Percentiles rank a stretch among this genome's conserved stretches.
phyloP scores from a whole-genome alignment of 2,329 filamentous ascomycete species.

The Stachybotrys chartarum region DNA sequence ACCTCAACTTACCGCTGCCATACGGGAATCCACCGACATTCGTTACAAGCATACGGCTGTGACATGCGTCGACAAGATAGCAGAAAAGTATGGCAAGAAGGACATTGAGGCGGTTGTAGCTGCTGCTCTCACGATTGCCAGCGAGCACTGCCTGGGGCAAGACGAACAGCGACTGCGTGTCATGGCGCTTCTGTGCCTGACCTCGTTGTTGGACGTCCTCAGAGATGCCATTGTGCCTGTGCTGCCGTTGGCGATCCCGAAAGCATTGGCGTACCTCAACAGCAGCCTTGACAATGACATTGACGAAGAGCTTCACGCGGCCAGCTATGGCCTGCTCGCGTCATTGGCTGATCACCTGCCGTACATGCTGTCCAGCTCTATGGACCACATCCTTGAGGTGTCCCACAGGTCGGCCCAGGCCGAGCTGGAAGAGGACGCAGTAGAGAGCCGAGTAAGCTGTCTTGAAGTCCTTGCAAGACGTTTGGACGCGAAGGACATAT shows the following conservation, averaged over 20 bases:
- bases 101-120: slow-evolving; percentile 69
- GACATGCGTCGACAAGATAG: slow-evolving; percentile 84
- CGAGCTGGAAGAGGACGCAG: slow-evolving; percentile 52
- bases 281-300: slow-evolving; percentile 47
- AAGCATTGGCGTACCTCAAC: slow-evolving; percentile 63
- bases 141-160: slow-evolving; percentile 69
- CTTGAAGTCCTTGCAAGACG: slow-evolving; percentile 69
- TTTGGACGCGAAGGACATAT: slow-evolving; percentile 69
- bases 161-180: slow-evolving; percentile 65
- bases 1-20: slow-evolving; percentile 68
- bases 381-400: slow-evolving; percentile 64
- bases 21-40: slow-evolving; percentile 65
- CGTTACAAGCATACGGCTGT: slow-evolving; percentile 80
- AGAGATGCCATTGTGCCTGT: slow-evolving; percentile 80
- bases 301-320: slow-evolving; percentile 66
- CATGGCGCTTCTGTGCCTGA: slow-evolving; percentile 81
- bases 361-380: slow-evolving; percentile 77
- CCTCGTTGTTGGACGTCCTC: slow-evolving; percentile 82
- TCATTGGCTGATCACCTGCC: slow-evolving; percentile 77
- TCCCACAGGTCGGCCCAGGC: slow-evolving; percentile 66
- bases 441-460: slow-evolving; percentile 60
- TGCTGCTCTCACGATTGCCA: slow-evolving; percentile 70
- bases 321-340: slow-evolving; percentile 72
- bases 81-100: slow-evolving; percentile 92
- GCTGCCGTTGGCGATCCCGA: slow-evolving; percentile 67